Evolutionary conservation across 345 rosid species (phyloP).

Genomic region (Carallia pectinifolia): DNA sequence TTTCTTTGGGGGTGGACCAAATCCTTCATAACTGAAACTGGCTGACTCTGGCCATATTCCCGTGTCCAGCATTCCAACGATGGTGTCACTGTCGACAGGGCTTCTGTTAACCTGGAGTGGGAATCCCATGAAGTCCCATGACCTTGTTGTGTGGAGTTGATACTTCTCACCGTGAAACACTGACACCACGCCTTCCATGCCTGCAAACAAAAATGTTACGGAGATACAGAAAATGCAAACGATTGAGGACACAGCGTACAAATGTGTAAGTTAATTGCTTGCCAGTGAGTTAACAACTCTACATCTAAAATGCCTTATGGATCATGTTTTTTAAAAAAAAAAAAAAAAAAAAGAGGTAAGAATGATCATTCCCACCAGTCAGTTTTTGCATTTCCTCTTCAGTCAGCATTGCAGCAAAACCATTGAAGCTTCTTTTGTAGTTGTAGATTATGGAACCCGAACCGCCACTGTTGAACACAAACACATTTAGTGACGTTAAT

Average conservation of each 20-base stretch:
- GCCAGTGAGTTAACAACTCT: not conserved
- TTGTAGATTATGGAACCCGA: constrained; percentile 37
- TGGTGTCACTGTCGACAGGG: not conserved
- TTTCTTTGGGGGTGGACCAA: constrained; percentile 18
- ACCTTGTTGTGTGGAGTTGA: constrained; percentile 17
- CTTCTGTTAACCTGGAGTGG: constrained; percentile 2
- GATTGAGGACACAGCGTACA: no score
- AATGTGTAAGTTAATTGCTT: not conserved
- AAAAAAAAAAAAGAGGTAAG: not conserved
- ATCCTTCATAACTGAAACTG: constrained; percentile 11
- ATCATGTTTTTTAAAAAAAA: not conserved
- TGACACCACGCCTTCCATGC: constrained; percentile 20
- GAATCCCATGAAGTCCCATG: constrained; percentile 21
- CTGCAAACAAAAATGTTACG: not conserved
- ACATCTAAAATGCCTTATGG: not conserved
- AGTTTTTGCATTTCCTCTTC: constrained; percentile 29
- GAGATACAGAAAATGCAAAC: no score
- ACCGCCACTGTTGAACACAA: constrained; percentile 26
- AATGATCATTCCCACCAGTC: not conserved
- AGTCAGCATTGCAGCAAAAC: constrained; percentile 53
- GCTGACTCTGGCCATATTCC: constrained; percentile 23
- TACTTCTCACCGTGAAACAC: constrained; percentile 14
- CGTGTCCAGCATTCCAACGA: constrained; percentile 18
- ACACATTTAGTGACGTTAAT: not conserved
- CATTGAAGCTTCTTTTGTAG: constrained; percentile 51